Evolutionary conservation across 345 rosid species (phyloP).

Genomic region (Gossypium stocksii): DNA sequence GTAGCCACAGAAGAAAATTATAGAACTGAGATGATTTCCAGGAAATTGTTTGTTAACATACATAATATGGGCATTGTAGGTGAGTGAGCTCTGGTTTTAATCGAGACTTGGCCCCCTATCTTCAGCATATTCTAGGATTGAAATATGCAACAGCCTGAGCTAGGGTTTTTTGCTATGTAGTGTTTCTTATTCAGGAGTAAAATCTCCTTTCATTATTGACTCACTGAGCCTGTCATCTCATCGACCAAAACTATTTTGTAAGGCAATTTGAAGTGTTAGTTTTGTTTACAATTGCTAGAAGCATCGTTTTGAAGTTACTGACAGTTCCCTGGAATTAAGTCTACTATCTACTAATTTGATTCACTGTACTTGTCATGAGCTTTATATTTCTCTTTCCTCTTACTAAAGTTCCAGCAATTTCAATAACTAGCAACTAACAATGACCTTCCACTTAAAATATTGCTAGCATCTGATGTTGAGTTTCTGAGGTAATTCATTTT

Average conservation of each 20-base stretch:
- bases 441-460: background rate
- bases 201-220: background rate
- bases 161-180: background rate
- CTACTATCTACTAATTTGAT: background rate
- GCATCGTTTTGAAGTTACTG: background rate
- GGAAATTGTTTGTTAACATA: background rate
- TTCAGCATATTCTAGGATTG: no score
- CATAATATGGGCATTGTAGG: background rate
- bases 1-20: background rate
- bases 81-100: background rate
- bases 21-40: background rate
- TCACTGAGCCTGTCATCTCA: background rate
- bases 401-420: background rate
- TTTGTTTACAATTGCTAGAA: background rate
- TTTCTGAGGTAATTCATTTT: conserved; percentile 12
- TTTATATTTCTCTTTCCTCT: background rate
- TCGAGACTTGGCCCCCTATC: background rate
- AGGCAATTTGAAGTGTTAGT: background rate
- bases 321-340: background rate
- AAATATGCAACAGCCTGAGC: background rate
- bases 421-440: background rate
- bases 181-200: background rate
- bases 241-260: background rate
- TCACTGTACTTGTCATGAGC: background rate
- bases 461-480: background rate